Percentiles rank a stretch among this genome's conserved stretches.
Conservation (phyloP, 1,284 basidiomycete genomes). For the Tilletia horrida region DNA sequence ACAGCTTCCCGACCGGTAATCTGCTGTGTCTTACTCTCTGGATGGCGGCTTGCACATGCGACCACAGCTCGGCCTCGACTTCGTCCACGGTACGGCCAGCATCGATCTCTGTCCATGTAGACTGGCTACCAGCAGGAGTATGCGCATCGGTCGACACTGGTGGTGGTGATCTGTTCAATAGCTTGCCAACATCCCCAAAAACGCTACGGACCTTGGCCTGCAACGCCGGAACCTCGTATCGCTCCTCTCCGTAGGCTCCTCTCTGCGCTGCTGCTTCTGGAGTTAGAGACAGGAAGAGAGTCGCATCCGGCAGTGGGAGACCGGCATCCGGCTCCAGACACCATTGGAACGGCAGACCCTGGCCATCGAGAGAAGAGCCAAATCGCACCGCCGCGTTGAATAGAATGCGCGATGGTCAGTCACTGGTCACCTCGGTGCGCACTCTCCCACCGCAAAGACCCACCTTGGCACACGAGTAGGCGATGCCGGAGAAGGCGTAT, state of each 20-base stretch:
- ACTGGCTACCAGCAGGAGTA: background rate
- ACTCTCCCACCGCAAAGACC: too few species aligned
- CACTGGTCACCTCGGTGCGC: constrained; percentile 16
- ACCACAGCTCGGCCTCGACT: constrained; percentile 42
- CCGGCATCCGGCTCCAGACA: constrained; percentile 78
- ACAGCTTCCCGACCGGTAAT: background rate
- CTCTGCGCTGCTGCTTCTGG: constrained; percentile 69
- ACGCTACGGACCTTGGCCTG: constrained; percentile 51
- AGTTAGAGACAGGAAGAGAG: constrained; percentile 79
- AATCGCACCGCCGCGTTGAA: too few species aligned
- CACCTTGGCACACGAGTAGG: constrained; percentile 83
- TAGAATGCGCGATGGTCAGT: background rate
- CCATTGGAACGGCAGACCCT: constrained; percentile 67
- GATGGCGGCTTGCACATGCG: constrained; percentile 27
- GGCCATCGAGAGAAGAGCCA: background rate
- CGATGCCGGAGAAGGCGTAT: constrained; percentile 94
- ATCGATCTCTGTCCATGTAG: constrained; percentile 42
- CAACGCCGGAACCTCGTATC: constrained; percentile 59
- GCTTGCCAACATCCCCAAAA: constrained; percentile 38
- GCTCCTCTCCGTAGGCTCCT: constrained; percentile 85
- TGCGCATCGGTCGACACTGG: constrained; percentile 18
- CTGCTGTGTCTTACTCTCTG: constrained; percentile 26
- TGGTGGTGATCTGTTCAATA: constrained; percentile 23
- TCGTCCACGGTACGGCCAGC: constrained; percentile 42
- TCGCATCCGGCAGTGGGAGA: constrained; percentile 83